Evolutionary conservation across 768 basidiomycete species (phyloP).

Genomic region (Tricholoma bakamatsutake): DNA sequence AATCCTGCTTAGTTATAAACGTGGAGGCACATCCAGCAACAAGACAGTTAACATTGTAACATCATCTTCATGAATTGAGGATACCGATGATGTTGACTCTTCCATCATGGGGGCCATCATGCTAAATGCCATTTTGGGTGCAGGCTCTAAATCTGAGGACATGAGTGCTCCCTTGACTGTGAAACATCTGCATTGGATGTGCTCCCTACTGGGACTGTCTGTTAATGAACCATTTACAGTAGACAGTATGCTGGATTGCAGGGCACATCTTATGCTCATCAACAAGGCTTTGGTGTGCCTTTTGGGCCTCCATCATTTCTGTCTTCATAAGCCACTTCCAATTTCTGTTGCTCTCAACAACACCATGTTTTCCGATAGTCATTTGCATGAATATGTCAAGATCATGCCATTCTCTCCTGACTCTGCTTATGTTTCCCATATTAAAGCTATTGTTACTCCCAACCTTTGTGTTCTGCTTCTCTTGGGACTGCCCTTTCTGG

Average conservation of each 20-base stretch:
- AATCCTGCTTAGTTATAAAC: no score
- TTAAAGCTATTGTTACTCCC: neutral
- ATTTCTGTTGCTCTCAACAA: neutral
- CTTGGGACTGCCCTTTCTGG: conserved; percentile 20
- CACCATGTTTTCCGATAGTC: neutral
- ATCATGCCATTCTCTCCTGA: neutral
- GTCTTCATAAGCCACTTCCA: neutral
- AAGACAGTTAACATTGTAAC: no score
- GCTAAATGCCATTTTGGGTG: neutral
- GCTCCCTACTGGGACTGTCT: neutral
- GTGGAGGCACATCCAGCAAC: no score
- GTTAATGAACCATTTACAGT: neutral
- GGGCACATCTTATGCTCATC: neutral
- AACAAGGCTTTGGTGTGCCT: neutral
- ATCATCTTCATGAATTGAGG: no score
- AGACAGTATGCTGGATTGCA: neutral
- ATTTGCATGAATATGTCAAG: neutral
- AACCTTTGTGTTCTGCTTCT: conserved; percentile 14
- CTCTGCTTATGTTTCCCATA: neutral
- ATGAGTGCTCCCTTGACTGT: neutral
- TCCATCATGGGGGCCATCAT: neutral
- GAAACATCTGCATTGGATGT: neutral
- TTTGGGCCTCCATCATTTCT: neutral
- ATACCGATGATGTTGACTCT: neutral
- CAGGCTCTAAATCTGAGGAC: neutral